Conservation (phyloP, 169 alveolate species). For the Perkinsus chesapeaki region DNA sequence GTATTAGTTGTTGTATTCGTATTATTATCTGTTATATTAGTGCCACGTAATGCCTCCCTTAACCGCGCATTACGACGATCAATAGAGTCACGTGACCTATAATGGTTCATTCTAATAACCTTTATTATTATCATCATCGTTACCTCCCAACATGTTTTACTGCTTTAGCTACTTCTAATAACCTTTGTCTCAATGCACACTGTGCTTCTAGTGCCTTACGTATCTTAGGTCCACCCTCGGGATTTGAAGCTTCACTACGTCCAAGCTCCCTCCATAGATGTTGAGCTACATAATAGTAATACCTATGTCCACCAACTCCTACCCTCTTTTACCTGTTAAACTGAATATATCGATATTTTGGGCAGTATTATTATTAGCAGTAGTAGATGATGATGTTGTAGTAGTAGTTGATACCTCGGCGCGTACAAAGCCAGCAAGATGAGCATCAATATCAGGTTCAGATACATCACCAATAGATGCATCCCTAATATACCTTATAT, state of each 20-base stretch:
- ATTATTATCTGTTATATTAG: neutral
- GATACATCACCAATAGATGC: neutral
- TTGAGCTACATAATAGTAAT: neutral
- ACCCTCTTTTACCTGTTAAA: neutral
- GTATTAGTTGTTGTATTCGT: neutral
- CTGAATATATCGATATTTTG: neutral
- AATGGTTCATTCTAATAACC: neutral
- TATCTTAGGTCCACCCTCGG: neutral
- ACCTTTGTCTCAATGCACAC: neutral
- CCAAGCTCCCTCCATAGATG: neutral
- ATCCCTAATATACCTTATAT: neutral
- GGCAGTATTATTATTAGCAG: too few relatives aligned
- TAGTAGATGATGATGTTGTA: neutral
- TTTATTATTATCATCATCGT: neutral
- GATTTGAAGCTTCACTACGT: neutral
- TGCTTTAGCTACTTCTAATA: neutral
- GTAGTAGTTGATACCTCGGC: neutral
- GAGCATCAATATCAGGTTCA: neutral
- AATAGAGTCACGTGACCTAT: neutral
- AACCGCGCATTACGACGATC: neutral
- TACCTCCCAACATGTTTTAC: neutral
- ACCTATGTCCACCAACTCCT: neutral
- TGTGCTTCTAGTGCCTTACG: neutral
- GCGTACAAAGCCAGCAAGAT: neutral
- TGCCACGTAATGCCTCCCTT: neutral